A percentile compares a stretch with the other conserved stretches of the same genome.
Conservation (phyloP, 192 early-diverging fungal genomes). For the Rhizoclosmatium sp. region DNA sequence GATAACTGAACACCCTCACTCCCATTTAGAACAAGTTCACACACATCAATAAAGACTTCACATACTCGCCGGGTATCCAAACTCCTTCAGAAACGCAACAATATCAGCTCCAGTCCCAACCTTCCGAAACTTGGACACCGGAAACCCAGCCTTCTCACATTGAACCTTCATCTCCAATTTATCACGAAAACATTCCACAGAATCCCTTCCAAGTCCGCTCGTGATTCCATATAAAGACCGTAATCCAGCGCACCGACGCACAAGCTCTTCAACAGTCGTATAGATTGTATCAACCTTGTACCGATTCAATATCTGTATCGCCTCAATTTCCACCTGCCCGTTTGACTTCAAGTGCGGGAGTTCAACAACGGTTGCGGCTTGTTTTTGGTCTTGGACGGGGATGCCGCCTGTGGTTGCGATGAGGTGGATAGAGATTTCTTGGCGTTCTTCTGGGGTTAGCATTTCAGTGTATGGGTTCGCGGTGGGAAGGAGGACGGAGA, state of each 20-base stretch:
- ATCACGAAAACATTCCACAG: conserved; percentile 45
- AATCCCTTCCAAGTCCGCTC: neutral
- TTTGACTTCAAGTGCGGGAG: neutral
- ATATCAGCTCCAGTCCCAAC: conserved; percentile 43
- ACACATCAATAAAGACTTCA: conserved; percentile 14
- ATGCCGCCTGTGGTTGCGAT: no score
- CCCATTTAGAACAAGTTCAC: conserved; percentile 36
- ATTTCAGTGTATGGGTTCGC: no score
- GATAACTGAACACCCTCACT: conserved; percentile 9
- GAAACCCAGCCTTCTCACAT: neutral
- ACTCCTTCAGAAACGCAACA: conserved; percentile 36
- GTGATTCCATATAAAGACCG: conserved; percentile 37
- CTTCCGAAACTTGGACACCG: conserved; percentile 28
- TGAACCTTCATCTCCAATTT: conserved; percentile 18
- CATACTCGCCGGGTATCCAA: conserved; percentile 37
- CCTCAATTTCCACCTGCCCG: conserved; percentile 39
- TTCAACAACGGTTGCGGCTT: no score
- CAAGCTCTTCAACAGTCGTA: conserved; percentile 55
- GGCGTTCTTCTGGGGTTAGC: no score
- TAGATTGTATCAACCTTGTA: conserved; percentile 52
- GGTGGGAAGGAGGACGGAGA: no score
- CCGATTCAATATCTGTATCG: conserved; percentile 37
- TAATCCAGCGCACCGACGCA: conserved; percentile 48
- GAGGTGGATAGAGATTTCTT: no score
- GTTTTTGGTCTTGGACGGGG: no score